These are phyloP conservation scores for Hygrocybe punicea DNA, from an alignment of 768 basidiomycete species.

Conservation along the genomic window DNA sequence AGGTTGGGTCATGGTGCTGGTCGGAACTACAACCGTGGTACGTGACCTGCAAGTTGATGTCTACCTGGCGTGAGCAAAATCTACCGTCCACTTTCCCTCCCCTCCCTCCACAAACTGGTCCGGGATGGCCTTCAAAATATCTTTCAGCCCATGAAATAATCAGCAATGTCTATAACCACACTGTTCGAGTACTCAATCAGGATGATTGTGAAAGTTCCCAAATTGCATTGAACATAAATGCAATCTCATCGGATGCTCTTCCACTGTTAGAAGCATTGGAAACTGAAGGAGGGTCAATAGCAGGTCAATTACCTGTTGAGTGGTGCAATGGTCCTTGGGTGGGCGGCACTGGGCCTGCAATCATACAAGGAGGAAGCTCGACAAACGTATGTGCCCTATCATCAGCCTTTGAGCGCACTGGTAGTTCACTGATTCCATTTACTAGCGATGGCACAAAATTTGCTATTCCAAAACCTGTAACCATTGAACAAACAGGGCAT, in stretches of 20 bases:
- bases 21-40: background rate
- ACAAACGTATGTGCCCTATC: background rate
- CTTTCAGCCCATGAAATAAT: background rate
- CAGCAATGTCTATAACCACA: background rate
- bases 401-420: background rate
- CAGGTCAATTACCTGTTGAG: background rate
- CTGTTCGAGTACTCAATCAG: background rate
- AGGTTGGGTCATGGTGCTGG: background rate
- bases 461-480: background rate
- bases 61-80: background rate
- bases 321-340: background rate
- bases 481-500: background rate
- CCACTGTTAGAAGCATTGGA: background rate
- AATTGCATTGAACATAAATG: background rate
- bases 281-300: background rate
- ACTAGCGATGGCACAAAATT: background rate
- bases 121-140: constrained; percentile 1
- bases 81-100: background rate
- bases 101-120: background rate
- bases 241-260: background rate
- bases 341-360: background rate
- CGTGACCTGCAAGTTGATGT: background rate
- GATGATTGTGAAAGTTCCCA: background rate
- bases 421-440: background rate
- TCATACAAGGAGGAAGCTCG: background rate